These are phyloP conservation scores for Phytopythium helicoides DNA, from an alignment of 352 stramenopile genomes.

Conservation along the genomic window DNA sequence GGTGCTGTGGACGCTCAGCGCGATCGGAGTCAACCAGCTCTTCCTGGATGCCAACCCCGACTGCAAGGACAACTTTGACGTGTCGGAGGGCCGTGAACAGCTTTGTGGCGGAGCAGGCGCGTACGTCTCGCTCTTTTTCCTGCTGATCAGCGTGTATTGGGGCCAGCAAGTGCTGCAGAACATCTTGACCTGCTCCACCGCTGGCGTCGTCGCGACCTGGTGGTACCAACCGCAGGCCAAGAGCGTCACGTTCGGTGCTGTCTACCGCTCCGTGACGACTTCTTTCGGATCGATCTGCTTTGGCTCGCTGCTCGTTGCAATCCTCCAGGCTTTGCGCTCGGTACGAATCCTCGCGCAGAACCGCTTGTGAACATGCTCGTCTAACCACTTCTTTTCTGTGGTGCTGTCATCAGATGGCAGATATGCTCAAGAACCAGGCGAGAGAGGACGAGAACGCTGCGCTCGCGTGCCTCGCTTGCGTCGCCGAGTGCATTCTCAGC, in stretches of 20 bases:
- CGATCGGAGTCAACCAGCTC: slow-evolving; percentile 70
- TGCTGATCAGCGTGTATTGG: slow-evolving; percentile 85
- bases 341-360: slow-evolving; percentile 21
- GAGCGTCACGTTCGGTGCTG: slow-evolving; percentile 56
- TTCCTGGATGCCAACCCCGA: slow-evolving; percentile 64
- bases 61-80: slow-evolving; percentile 45
- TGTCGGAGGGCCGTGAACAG: slow-evolving; percentile 25
- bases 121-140: slow-evolving; percentile 69
- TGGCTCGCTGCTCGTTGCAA: slow-evolving; percentile 85
- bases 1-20: slow-evolving; percentile 61
- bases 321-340: slow-evolving; percentile 78
- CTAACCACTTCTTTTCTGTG: too few species aligned
- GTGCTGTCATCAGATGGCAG: slow-evolving; percentile 49
- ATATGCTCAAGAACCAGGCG: slow-evolving; percentile 64
- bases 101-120: slow-evolving; percentile 61
- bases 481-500: slow-evolving; percentile 85
- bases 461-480: slow-evolving; percentile 79
- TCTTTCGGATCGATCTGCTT: slow-evolving; percentile 82
- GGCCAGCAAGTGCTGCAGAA: slow-evolving; percentile 85
- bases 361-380: too few species aligned
- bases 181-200: slow-evolving; percentile 77
- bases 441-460: slow-evolving; percentile 70
- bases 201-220: slow-evolving; percentile 78
- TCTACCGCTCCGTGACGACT: slow-evolving; percentile 81
- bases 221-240: slow-evolving; percentile 74